Evolutionary conservation across 177 flowering plant genomes (phyloP).

Genomic region (Telopea speciosissima): DNA sequence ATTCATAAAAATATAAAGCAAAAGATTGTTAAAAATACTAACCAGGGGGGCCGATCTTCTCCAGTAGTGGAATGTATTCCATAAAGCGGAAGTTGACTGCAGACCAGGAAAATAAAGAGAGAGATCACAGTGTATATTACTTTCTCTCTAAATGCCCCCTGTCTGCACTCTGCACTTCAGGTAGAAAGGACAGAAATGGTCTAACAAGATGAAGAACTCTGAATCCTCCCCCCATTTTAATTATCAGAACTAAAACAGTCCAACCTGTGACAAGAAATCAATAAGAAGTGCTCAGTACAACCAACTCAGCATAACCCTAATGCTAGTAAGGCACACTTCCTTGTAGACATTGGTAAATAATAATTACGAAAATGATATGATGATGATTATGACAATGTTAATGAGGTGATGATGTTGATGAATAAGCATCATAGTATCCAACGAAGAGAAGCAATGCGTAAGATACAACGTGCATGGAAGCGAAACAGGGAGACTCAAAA

Average conservation of each 20-base stretch:
- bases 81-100: conserved; percentile 83
- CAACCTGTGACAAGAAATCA: conserved; percentile 7
- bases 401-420: neutral
- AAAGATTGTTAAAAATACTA: neutral
- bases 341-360: neutral
- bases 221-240: conserved; percentile 54
- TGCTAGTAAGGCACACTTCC: neutral
- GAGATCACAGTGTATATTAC: conserved; percentile 70
- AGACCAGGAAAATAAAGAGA: conserved; percentile 68
- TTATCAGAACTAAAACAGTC: conserved; percentile 1
- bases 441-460: too few relatives aligned
- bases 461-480: too few relatives aligned
- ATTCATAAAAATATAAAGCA: neutral
- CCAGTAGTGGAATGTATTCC: conserved; percentile 81
- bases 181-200: conserved; percentile 63
- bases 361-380: neutral
- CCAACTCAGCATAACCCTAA: neutral
- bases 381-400: neutral
- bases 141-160: conserved; percentile 74
- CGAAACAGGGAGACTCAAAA: too few relatives aligned
- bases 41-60: conserved; percentile 31
- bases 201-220: conserved; percentile 72
- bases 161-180: conserved; percentile 72
- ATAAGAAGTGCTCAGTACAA: neutral
- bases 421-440: too few relatives aligned